Evolutionary conservation across 2,329 filamentous ascomycete species (phyloP).

Genomic region (Ascochyta pisi): DNA sequence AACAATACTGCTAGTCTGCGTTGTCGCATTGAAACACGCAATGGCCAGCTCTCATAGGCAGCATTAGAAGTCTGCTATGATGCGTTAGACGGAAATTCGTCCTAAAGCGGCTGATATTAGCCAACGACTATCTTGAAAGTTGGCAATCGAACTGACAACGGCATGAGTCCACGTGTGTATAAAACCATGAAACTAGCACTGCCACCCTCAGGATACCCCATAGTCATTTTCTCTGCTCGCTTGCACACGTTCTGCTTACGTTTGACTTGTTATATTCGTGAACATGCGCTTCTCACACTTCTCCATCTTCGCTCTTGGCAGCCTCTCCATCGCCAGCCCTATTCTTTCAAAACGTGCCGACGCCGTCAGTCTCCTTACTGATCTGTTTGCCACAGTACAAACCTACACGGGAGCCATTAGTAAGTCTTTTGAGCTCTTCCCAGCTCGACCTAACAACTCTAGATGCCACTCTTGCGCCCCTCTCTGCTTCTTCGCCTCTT

Average conservation of each 20-base stretch:
- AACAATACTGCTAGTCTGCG: constrained; percentile 4
- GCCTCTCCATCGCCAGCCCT: constrained; percentile 26
- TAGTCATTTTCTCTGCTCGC: too few relatives aligned
- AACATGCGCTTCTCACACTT: constrained; percentile 26
- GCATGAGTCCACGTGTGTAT: background rate
- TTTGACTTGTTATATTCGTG: background rate
- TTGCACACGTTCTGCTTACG: too few relatives aligned
- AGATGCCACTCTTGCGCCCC: constrained; percentile 28
- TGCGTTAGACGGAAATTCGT: background rate
- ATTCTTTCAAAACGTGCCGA: constrained; percentile 19
- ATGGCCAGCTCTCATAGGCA: background rate
- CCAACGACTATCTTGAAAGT: background rate
- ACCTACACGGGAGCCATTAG: constrained; percentile 30
- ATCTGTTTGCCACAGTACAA: constrained; percentile 28
- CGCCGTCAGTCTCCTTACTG: constrained; percentile 21
- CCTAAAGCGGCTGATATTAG: background rate
- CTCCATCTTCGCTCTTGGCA: constrained; percentile 20
- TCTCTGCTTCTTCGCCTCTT: constrained; percentile 23
- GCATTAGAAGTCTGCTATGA: background rate
- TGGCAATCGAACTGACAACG: too few relatives aligned
- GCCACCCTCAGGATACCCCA: too few relatives aligned
- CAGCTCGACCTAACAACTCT: background rate
- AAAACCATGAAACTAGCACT: background rate
- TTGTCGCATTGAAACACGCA: background rate
- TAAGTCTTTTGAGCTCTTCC: background rate